phyloP scores from a whole-genome alignment of 2,329 filamentous ascomycete genomes.

The Talaromyces sp. region DNA sequence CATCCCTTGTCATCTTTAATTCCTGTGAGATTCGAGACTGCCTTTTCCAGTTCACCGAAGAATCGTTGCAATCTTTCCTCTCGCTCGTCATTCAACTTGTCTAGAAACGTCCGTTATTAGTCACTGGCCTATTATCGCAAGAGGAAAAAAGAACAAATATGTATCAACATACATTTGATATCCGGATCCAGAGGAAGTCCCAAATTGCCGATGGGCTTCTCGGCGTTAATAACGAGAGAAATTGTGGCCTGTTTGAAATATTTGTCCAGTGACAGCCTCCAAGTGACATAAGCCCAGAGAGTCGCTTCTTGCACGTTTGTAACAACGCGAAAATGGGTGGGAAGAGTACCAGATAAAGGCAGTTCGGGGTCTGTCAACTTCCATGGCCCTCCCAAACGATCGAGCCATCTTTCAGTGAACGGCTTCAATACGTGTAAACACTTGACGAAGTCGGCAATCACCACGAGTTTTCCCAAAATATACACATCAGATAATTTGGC shows the following conservation, averaged over 20 bases:
- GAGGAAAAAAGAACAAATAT: background rate
- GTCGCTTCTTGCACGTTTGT: background rate
- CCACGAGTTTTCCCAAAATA: slow-evolving; percentile 40
- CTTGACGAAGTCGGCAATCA: slow-evolving; percentile 39
- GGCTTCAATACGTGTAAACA: slow-evolving; percentile 30
- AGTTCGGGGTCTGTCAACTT: background rate
- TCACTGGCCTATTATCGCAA: background rate
- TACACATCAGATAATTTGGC: slow-evolving; percentile 30
- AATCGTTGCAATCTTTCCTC: background rate
- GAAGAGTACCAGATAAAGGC: background rate
- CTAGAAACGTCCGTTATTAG: background rate
- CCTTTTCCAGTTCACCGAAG: background rate
- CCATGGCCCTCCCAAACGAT: background rate
- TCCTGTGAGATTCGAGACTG: background rate
- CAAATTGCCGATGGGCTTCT: background rate
- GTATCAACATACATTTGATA: background rate
- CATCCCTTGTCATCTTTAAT: background rate
- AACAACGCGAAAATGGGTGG: background rate
- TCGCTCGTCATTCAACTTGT: background rate
- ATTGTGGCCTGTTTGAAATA: background rate
- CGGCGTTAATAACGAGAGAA: background rate
- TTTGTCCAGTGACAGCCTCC: background rate
- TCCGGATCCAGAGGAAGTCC: background rate
- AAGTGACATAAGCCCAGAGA: background rate
- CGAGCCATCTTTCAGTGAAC: background rate